These are phyloP conservation scores for Xylaria sp. DNA, from an alignment of 2,329 filamentous ascomycete species.

Conservation along the genomic window DNA sequence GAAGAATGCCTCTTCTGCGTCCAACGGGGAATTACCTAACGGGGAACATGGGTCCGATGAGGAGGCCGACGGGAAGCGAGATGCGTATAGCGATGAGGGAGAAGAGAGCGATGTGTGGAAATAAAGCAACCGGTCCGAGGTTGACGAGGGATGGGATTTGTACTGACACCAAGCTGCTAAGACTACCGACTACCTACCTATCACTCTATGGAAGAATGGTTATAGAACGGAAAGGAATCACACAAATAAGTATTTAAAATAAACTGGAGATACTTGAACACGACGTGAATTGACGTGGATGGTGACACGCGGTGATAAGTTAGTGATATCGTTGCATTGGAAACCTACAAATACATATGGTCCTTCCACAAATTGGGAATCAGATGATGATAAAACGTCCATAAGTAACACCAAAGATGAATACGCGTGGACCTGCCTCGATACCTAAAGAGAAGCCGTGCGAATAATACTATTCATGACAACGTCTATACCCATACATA, in stretches of 20 bases:
- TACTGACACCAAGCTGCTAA: too few relatives aligned
- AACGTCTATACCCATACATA: neutral
- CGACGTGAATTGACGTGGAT: too few relatives aligned
- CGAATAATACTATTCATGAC: neutral
- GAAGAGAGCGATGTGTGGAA: constrained; percentile 25
- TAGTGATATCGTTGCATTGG: too few relatives aligned
- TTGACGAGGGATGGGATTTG: too few relatives aligned
- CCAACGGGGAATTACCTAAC: neutral
- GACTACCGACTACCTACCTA: too few relatives aligned
- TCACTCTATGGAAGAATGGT: neutral
- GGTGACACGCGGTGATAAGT: too few relatives aligned
- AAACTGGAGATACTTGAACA: too few relatives aligned
- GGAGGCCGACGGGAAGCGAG: neutral
- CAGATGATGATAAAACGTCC: neutral
- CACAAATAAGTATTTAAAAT: too few relatives aligned
- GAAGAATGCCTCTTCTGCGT: neutral
- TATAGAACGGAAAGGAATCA: neutral
- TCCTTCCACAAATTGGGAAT: neutral
- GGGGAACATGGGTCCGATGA: constrained; percentile 13
- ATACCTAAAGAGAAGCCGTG: neutral
- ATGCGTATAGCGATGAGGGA: neutral
- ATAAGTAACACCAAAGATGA: neutral
- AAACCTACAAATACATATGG: neutral
- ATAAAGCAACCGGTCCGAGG: too few relatives aligned
- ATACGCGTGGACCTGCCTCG: neutral